Evolutionary conservation across 352 stramenopile genomes (phyloP), one percentile per base, ranked within the genome.

Genomic region (Phytophthora nicotianae): DNA sequence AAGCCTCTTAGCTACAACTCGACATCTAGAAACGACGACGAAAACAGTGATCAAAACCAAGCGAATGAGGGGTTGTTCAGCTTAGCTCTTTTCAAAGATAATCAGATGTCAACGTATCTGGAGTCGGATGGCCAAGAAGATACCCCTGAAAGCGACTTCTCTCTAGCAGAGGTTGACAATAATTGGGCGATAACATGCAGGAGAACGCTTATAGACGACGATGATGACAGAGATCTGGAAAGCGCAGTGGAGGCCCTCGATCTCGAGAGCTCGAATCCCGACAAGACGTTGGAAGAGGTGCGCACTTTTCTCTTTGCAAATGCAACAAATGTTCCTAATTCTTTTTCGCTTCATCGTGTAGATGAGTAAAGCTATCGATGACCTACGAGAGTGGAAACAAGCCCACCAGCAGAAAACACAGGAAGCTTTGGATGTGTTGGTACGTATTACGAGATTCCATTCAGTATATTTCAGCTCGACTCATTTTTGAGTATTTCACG

Each of bases 281-380:
- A 81, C 24, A 72, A 83, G 6, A 79, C 74, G 4, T 42, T 88
- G 0, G 54, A 75, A 19, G 69, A 86, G 65, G 76, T 83, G 40
- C 9, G 17, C 27, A 46, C n/a, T n/a, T 35, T 19, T n/a, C 10
- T 3, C 20, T 6, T n/a, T 38, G 42, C 48, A 42, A 16, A 17
- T 51, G 35, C 13, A 27, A n/a, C 10, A 38, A 9, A 20, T 27
- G 0, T 4, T n/a, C 1, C 23, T 47, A 46, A 19, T 9, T 5
- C 7, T 46, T 32, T 19, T 19, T 37, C 3, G 21, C 35, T 11
- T 27, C 16, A 13, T 45, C 52, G 23, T 2, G 13, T 14, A 86
- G 79, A 86, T 89, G 72, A 75, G 40, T 32, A 68, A 67, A 54
- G 62, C 68, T 23, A 86, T 89, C 26, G 57, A 73, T 8, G 52